phyloP scores from a whole-genome alignment of 2,329 filamentous ascomycete genomes.

The Pestalotiopsis sp. region DNA sequence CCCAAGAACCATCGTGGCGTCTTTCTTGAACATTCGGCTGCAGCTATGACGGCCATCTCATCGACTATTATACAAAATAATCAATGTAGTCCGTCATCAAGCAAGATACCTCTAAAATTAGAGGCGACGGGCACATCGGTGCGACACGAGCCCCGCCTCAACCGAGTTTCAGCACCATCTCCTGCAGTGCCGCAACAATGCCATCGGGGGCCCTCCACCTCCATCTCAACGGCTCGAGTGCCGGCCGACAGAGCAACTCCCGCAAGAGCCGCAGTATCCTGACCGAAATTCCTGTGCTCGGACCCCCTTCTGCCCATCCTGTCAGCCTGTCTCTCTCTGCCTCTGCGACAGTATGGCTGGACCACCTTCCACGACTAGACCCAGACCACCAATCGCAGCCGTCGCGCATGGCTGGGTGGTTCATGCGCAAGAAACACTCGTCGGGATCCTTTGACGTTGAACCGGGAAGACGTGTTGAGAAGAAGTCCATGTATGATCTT shows the following conservation, averaged over 20 bases:
- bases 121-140: neutral
- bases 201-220: neutral
- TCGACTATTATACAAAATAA: neutral
- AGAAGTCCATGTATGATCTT: neutral
- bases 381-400: neutral
- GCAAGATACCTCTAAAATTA: neutral
- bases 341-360: neutral
- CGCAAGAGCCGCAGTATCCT: conserved; percentile 1
- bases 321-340: neutral
- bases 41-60: neutral
- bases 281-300: neutral
- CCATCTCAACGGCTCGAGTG: neutral
- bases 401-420: neutral
- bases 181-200: conserved; percentile 1
- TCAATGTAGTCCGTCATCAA: neutral
- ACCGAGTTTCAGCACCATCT: conserved; percentile 14
- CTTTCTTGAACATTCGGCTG: neutral
- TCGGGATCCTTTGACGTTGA: neutral
- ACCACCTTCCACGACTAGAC: neutral
- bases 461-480: conserved; percentile 3
- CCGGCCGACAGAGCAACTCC: neutral
- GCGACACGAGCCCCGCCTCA: conserved; percentile 17
- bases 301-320: neutral
- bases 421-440: neutral
- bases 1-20: neutral